Evolutionary conservation across 139 green algal species (phyloP), one percentile per base, ranked within the genome.

Genomic region (Trebouxia sp.): DNA sequence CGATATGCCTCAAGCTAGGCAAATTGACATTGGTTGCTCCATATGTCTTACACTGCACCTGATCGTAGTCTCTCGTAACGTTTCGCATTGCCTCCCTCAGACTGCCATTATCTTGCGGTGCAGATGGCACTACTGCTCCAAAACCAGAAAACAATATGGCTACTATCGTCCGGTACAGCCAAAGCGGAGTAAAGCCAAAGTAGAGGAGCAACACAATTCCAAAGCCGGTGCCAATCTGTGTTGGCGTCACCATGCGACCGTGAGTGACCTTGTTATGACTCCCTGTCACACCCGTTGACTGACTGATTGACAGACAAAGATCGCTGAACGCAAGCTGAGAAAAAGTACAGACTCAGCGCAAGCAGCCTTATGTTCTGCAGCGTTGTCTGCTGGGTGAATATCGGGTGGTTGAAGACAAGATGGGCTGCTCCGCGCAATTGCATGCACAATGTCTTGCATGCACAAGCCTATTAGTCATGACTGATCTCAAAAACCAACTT

Each of bases 81-180:
- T 77, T 77, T 24, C 69, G 69, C 69, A 77, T 77, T 51, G 69
- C 42, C 39, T 51, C 69, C n/a, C 37, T 77, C 69, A 77, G 12
- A 26, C 41, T 77, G 42, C 62, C 62, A 56, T 51, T 41, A 39
- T 35, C 42, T 42, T 53, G 26, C 26, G 41, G 41, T 39, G 26
- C 42, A 5, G 26, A 48, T 26, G 69, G 41, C n/a, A 77, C 22
- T n/a, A 51, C 69, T 53, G 69, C 69, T 26, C 41, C 69, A 77
- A 53, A 77, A 39, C 41, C 69, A 38, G 41, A 35, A 22, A 51
- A 55, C 26, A 53, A 38, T 26, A 51, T 38, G 26, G 69, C 14
- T n/a, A 56, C 11, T 10, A 56, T 41, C 12, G 42, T 77, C 35
- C 42, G 38, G 69, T 56, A 51, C n/a, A 77, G 69, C 69, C 69